Evolutionary conservation across 1,284 basidiomycete genomes (phyloP).

Genomic region (Meripilus lineatus): DNA sequence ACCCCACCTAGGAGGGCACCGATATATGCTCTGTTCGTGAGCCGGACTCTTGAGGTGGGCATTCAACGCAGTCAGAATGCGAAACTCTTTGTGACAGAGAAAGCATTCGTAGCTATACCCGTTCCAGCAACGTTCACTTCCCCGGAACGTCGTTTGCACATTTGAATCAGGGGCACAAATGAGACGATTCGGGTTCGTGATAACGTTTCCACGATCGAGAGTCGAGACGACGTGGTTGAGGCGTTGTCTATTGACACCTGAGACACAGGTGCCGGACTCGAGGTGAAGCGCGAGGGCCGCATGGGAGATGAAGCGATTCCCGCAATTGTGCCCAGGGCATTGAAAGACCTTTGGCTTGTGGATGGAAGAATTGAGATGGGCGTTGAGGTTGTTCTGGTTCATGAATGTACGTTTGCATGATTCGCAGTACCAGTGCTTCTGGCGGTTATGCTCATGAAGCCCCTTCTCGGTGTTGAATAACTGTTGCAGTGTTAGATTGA

Average conservation of each 20-base stretch:
- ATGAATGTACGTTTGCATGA: conserved; percentile 40
- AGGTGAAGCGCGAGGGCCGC: conserved; percentile 29
- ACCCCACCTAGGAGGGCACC: conserved; percentile 14
- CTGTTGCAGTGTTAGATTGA: too few relatives aligned
- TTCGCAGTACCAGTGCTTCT: conserved; percentile 45
- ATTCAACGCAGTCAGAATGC: conserved; percentile 15
- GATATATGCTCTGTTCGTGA: conserved; percentile 21
- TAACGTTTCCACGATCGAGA: conserved; percentile 23
- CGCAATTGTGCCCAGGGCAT: conserved; percentile 22
- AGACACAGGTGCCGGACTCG: conserved; percentile 28
- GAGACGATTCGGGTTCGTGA: conserved; percentile 28
- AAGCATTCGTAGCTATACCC: conserved; percentile 11
- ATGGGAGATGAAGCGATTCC: conserved; percentile 23
- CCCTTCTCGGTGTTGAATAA: conserved; percentile 33
- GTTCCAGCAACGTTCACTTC: conserved; percentile 9
- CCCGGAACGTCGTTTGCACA: conserved; percentile 2
- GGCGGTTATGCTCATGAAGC: conserved; percentile 42
- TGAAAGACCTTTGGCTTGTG: conserved; percentile 16
- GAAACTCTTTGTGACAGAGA: conserved; percentile 17
- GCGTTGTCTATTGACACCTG: conserved; percentile 23
- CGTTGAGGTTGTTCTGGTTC: conserved; percentile 15
- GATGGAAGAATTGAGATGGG: conserved; percentile 20
- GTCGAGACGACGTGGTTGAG: conserved; percentile 23
- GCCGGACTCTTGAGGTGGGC: conserved; percentile 21
- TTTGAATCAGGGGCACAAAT: conserved; percentile 8